These are phyloP conservation scores for Penicillium sclerotiorum DNA, from an alignment of 2,329 filamentous ascomycete species.

Conservation along the genomic window DNA sequence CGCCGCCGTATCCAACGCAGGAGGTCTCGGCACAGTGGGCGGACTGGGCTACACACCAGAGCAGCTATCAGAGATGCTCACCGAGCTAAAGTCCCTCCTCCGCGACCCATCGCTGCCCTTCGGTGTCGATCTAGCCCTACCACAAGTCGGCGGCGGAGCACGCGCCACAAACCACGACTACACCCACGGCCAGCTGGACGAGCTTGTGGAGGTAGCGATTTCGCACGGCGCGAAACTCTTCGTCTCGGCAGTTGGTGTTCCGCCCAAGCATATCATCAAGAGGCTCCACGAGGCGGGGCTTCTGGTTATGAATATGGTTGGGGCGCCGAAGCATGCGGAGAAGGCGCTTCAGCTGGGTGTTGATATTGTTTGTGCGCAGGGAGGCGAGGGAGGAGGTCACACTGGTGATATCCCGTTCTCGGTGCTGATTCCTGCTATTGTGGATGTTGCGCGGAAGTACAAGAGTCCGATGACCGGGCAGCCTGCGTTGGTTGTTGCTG, in stretches of 20 bases:
- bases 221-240: conserved; percentile 82
- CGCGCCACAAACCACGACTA: conserved; percentile 96
- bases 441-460: conserved; percentile 77
- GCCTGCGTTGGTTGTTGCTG: conserved; percentile 79
- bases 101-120: conserved; percentile 71
- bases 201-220: conserved; percentile 84
- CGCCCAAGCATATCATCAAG: conserved; percentile 72
- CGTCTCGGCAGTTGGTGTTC: conserved; percentile 85
- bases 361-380: conserved; percentile 89
- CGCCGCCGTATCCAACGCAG: conserved; percentile 85
- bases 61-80: conserved; percentile 77
- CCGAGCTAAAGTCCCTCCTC: conserved; percentile 80
- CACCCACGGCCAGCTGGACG: conserved; percentile 83
- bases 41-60: conserved; percentile 70
- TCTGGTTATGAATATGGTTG: conserved; percentile 96
- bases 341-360: conserved; percentile 86
- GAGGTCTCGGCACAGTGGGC: conserved; percentile 70
- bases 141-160: conserved; percentile 80
- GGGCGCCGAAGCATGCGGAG: conserved; percentile 84
- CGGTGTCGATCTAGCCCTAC: conserved; percentile 87
- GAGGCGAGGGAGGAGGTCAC: conserved; percentile 90
- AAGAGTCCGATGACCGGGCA: conserved; percentile 69
- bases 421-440: conserved; percentile 84
- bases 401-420: conserved; percentile 84
- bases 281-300: conserved; percentile 78